phyloP scores from a whole-genome alignment of 1,284 basidiomycete genomes.

The Testicularia cyperi region DNA sequence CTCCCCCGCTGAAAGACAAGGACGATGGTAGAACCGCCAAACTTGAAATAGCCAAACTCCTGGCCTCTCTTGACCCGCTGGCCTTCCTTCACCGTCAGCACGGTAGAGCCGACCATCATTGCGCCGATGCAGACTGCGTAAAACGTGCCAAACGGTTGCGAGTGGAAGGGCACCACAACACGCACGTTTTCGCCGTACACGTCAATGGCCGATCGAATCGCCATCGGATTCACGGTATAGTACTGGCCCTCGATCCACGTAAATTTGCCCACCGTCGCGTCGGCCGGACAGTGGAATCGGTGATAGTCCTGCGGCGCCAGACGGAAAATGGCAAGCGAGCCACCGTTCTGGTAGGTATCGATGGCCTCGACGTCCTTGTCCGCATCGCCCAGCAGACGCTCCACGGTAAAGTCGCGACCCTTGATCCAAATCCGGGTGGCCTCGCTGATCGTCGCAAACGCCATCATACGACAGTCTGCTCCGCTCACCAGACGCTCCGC shows the following conservation, averaged over 20 bases:
- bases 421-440: conserved; percentile 96
- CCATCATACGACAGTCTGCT: conserved; percentile 93
- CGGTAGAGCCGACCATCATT: conserved; percentile 68
- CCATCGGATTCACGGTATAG: conserved; percentile 69
- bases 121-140: conserved; percentile 61
- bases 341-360: conserved; percentile 74
- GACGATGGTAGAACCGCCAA: conserved; percentile 55
- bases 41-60: conserved; percentile 72
- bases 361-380: conserved; percentile 57
- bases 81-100: conserved; percentile 81
- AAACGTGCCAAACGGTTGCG: conserved; percentile 39
- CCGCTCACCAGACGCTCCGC: conserved; percentile 77
- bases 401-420: conserved; percentile 85
- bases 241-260: conserved; percentile 62
- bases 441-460: conserved; percentile 78
- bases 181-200: conserved; percentile 90
- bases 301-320: conserved; percentile 87
- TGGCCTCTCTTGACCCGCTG: conserved; percentile 76
- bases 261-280: conserved; percentile 68
- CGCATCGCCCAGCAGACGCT: conserved; percentile 71
- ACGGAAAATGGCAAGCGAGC: conserved; percentile 72
- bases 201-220: conserved; percentile 76
- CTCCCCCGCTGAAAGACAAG: conserved; percentile 69
- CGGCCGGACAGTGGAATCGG: conserved; percentile 89
- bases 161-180: conserved; percentile 59